phyloP scores from a whole-genome alignment of 2,329 filamentous ascomycete species.

The Colletotrichum tofieldiae region DNA sequence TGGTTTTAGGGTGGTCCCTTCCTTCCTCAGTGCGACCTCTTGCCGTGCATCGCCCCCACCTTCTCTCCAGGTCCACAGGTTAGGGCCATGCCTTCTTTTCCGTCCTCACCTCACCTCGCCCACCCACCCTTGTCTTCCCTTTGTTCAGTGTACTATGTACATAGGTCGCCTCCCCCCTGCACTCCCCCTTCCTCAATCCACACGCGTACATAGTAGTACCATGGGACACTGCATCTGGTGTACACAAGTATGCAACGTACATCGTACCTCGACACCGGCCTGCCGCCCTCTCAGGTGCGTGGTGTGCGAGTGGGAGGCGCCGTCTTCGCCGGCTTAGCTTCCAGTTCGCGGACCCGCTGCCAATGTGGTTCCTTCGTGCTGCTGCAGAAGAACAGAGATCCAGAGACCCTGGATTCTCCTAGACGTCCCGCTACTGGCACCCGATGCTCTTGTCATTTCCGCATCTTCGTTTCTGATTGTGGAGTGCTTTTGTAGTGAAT shows the following conservation, averaged over 20 bases:
- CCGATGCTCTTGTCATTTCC: slow-evolving; percentile 6
- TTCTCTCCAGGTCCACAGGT: neutral
- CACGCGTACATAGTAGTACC: too few relatives aligned
- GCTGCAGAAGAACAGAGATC: neutral
- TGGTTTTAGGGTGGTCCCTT: neutral
- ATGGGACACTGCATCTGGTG: too few relatives aligned
- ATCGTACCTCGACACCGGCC: too few relatives aligned
- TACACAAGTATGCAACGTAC: too few relatives aligned
- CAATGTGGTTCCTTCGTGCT: neutral
- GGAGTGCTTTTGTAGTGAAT: neutral
- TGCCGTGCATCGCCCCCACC: neutral
- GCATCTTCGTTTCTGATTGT: slow-evolving; percentile 7
- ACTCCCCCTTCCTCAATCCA: neutral
- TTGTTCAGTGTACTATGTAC: neutral
- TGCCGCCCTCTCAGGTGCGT: too few relatives aligned
- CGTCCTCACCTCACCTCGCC: neutral
- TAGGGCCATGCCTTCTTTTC: neutral
- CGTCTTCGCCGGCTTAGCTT: too few relatives aligned
- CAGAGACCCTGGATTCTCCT: slow-evolving; percentile 10
- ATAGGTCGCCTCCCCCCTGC: neutral
- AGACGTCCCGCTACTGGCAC: slow-evolving; percentile 1
- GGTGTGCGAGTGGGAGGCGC: too few relatives aligned
- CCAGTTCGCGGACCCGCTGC: too few relatives aligned
- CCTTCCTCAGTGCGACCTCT: neutral
- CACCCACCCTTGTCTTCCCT: neutral